Evolutionary conservation across 805 yeast genomes (phyloP).

Genomic region (Metschnikowia similis): DNA sequence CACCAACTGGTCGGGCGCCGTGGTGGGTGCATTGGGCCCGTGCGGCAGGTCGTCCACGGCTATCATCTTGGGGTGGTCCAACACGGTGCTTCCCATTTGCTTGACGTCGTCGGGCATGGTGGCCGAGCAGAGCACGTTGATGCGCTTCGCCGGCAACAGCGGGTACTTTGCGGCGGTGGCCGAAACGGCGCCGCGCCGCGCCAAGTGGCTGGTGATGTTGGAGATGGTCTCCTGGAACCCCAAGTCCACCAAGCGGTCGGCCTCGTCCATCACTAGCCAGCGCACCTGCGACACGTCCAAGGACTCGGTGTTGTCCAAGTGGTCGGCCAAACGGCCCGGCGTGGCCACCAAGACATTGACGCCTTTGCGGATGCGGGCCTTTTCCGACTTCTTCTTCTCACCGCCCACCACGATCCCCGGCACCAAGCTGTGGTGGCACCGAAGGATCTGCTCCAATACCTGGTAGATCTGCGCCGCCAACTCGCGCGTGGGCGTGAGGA

Average conservation of each 20-base stretch:
- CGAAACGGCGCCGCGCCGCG: conserved; percentile 39
- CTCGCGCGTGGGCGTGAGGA: conserved; percentile 92
- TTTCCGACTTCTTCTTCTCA: conserved; percentile 94
- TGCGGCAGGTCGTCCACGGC: conserved; percentile 28
- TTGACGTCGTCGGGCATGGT: conserved; percentile 80
- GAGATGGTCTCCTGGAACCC: conserved; percentile 94
- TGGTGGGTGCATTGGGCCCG: conserved; percentile 12
- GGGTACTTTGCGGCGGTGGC: conserved; percentile 40
- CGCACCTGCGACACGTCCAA: conserved; percentile 70
- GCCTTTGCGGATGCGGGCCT: conserved; percentile 93
- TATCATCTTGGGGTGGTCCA: conserved; percentile 71
- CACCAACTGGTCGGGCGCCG: conserved; percentile 86
- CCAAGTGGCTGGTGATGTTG: conserved; percentile 61
- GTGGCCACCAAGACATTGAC: conserved; percentile 95
- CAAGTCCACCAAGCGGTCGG: conserved; percentile 90
- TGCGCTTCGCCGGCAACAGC: conserved; percentile 62
- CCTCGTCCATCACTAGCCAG: conserved; percentile 93
- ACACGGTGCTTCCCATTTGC: conserved; percentile 72
- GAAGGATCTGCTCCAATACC: conserved; percentile 67
- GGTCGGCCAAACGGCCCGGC: conserved; percentile 95
- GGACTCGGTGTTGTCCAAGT: conserved; percentile 80
- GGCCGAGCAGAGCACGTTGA: conserved; percentile 89
- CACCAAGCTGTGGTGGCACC: conserved; percentile 82
- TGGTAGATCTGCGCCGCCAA: conserved; percentile 85
- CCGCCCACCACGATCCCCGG: conserved; percentile 98